phyloP scores from a whole-genome alignment of 164 flowering plant genomes.

The Piper longum region DNA sequence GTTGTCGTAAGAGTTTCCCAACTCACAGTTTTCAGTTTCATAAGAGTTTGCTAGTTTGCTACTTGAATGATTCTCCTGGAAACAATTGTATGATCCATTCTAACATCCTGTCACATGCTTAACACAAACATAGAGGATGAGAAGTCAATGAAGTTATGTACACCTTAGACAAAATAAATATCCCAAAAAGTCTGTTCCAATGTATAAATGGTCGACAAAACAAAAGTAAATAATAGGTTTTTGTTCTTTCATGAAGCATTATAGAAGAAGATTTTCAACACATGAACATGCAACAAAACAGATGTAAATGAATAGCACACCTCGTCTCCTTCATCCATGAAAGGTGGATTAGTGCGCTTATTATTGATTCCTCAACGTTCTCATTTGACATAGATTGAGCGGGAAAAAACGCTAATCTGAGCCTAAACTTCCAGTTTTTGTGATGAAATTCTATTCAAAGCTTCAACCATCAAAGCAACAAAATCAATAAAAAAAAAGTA shows the following conservation, averaged over 20 bases:
- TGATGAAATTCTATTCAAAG: constrained; percentile 68
- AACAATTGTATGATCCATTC: constrained; percentile 99
- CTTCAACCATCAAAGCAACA: constrained; percentile 24
- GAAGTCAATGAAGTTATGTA: neutral
- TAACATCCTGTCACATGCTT: constrained; percentile 38
- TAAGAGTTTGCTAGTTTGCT: constrained; percentile 70
- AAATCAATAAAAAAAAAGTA: neutral
- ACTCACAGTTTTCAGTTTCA: constrained; percentile 11
- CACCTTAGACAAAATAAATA: neutral
- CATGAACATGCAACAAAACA: too few species aligned
- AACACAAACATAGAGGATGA: neutral
- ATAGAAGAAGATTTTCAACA: too few species aligned
- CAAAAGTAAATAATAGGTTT: constrained; percentile 4
- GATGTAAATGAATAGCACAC: constrained; percentile 13
- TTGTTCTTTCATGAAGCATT: too few species aligned
- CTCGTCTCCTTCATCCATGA: constrained; percentile 99
- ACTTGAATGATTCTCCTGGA: constrained; percentile 81
- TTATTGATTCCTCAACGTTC: constrained; percentile 16
- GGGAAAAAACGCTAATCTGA: constrained; percentile 82
- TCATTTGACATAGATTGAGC: constrained; percentile 71
- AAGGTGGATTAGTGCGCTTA: constrained; percentile 25
- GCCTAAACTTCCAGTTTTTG: constrained; percentile 80
- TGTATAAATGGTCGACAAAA: too few species aligned
- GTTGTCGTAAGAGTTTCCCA: too few species aligned
- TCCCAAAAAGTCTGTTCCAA: neutral